phyloP scores from a whole-genome alignment of 2,329 filamentous ascomycete species.

The Xylariomycetidae sp. region DNA sequence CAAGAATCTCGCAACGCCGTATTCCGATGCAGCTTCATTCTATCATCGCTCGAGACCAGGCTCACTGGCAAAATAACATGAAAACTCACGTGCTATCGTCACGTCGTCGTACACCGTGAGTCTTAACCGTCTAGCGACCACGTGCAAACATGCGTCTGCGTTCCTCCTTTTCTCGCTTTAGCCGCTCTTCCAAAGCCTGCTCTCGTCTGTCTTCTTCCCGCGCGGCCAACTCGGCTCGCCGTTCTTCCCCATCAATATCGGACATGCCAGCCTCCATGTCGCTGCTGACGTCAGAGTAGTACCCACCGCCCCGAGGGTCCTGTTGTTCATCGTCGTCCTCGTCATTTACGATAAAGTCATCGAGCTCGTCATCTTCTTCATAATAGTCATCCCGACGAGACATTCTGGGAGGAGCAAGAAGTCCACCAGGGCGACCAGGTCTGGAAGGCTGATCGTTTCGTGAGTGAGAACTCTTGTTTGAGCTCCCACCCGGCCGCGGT shows the following conservation, averaged over 20 bases:
- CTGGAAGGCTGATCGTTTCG: constrained; percentile 10
- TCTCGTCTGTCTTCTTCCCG: constrained; percentile 65
- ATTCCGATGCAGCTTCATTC: too few species aligned
- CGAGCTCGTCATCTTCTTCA: constrained; percentile 60
- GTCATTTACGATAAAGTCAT: constrained; percentile 59
- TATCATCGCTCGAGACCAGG: too few species aligned
- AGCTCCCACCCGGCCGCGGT: constrained; percentile 42
- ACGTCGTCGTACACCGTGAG: constrained; percentile 3
- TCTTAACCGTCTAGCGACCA: constrained; percentile 8
- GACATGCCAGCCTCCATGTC: constrained; percentile 76
- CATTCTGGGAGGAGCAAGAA: constrained; percentile 30
- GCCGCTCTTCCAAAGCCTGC: constrained; percentile 32
- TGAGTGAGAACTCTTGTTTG: constrained; percentile 21
- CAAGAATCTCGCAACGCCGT: too few species aligned
- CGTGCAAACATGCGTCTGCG: constrained; percentile 19
- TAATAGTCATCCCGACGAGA: constrained; percentile 37
- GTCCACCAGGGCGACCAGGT: constrained; percentile 25
- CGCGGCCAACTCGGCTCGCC: constrained; percentile 55
- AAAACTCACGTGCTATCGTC: too few species aligned
- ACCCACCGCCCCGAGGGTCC: constrained; percentile 42
- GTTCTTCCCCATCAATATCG: constrained; percentile 70
- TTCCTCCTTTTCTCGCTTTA: constrained; percentile 27
- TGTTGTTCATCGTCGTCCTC: constrained; percentile 43
- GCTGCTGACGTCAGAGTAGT: constrained; percentile 62
- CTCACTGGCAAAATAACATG: too few species aligned